These are phyloP conservation scores for Rhodotorula mucilaginosa DNA, from an alignment of 1,284 basidiomycete species.

Conservation along the genomic window DNA sequence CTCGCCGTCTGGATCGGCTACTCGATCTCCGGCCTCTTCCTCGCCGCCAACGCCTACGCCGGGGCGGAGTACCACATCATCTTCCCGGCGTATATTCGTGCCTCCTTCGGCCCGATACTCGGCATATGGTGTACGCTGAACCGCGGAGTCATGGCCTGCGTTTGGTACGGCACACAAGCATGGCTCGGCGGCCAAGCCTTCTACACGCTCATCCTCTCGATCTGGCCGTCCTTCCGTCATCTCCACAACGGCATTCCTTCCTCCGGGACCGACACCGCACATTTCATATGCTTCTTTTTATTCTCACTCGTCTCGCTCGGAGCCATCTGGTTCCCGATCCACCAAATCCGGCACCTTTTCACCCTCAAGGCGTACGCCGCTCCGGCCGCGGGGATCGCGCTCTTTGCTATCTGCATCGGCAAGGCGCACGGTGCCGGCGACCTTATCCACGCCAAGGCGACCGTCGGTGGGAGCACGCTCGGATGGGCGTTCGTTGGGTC, in stretches of 20 bases:
- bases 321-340: slow-evolving; percentile 74
- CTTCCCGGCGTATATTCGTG: slow-evolving; percentile 51
- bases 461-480: slow-evolving; percentile 65
- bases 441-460: slow-evolving; percentile 67
- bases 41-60: slow-evolving; percentile 74
- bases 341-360: slow-evolving; percentile 78
- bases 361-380: slow-evolving; percentile 70
- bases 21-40: slow-evolving; percentile 66
- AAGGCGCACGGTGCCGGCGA: slow-evolving; percentile 76
- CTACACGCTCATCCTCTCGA: slow-evolving; percentile 66
- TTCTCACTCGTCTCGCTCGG: slow-evolving; percentile 80
- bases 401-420: slow-evolving; percentile 77
- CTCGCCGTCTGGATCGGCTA: slow-evolving; percentile 72
- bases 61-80: slow-evolving; percentile 57
- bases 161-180: slow-evolving; percentile 46
- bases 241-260: slow-evolving; percentile 56
- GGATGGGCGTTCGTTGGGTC: slow-evolving; percentile 76
- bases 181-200: slow-evolving; percentile 77
- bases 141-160: slow-evolving; percentile 7
- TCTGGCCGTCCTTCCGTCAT: slow-evolving; percentile 68
- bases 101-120: slow-evolving; percentile 59
- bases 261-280: slow-evolving; percentile 65
- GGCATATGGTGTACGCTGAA: slow-evolving; percentile 79
- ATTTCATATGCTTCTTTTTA: slow-evolving; percentile 78
- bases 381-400: slow-evolving; percentile 60